phyloP scores from a whole-genome alignment of 345 rosid genomes.

The Toxicodendron radicans region DNA sequence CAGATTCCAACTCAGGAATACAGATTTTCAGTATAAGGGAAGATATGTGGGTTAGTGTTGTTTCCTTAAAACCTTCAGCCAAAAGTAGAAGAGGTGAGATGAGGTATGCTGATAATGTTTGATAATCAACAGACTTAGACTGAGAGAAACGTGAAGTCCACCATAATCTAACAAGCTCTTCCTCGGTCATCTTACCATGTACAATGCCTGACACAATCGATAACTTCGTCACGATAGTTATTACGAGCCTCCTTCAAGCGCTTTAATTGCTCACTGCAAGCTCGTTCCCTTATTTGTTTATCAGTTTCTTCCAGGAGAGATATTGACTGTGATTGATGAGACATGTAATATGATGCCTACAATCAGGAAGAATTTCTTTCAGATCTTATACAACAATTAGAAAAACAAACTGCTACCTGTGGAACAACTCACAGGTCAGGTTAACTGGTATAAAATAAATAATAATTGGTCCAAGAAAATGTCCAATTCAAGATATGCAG shows the following conservation, averaged over 20 bases:
- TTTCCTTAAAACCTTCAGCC: background rate
- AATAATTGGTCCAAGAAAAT: background rate
- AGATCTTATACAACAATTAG: conserved; percentile 22
- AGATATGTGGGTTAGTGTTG: background rate
- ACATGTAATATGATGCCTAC: conserved; percentile 86
- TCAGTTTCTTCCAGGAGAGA: conserved; percentile 90
- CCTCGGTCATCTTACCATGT: conserved; percentile 61
- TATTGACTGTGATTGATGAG: conserved; percentile 86
- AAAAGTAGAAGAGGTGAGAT: background rate
- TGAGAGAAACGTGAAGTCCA: conserved; percentile 15
- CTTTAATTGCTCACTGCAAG: conserved; percentile 66
- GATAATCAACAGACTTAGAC: background rate
- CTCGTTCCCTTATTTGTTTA: conserved; percentile 79
- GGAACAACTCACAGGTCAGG: background rate
- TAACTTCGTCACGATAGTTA: conserved; percentile 78
- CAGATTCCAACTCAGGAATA: background rate
- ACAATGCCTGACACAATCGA: conserved; percentile 82
- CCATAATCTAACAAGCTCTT: conserved; percentile 10
- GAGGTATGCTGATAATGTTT: background rate
- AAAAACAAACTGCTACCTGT: background rate
- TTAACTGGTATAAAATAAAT: background rate
- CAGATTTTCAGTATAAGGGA: background rate
- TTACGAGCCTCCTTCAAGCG: conserved; percentile 91
- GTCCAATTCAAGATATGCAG: background rate
- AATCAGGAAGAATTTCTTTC: conserved; percentile 27